Base-by-base conservation (phyloP, 169 alveolate genomes). In the Eimeria falciformis region DNA sequence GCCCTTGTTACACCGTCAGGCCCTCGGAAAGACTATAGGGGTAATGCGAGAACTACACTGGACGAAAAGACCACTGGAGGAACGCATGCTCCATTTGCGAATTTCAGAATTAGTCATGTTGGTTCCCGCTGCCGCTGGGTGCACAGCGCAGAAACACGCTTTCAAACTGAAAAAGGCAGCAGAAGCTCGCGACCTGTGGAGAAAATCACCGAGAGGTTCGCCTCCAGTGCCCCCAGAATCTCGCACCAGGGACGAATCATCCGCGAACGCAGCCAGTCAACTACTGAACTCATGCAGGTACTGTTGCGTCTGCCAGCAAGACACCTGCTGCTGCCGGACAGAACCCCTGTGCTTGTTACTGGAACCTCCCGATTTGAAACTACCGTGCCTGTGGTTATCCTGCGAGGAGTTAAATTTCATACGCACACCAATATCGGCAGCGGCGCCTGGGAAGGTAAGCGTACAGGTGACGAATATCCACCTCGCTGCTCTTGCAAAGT, bases 141-240 rank as follows among this genome's bases (percentile, higher is more conserved):
- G 65, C 65, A 53, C 65, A 3, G n/a, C 65, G 25, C 65, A 53
- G 65, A 53, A 53, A 53, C 65, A 53, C 65, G 65, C 65, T 53
- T 3, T 21, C 17, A 21, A 53, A 53, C 17, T 53, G 65, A 53
- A 53, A 53, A 53, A 53, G 17, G 25, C n/a, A 17, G 65, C 65
- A 1, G 65, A 21, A 17, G 17, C 17, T 53, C 65, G 65, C 65
- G 65, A 21, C n/a, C 65, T 53, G 17, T 12, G 65, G 25, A 21
- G 65, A 21, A 12, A 53, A 3, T 21, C 25, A 21, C 25, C 25
- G 65, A 21, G 17, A 3, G 65, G n/a, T 53, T 53, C 3, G 65
- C 25, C 65, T 17, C 65, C 65, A 1, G 65, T 21, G 17, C 17
- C 65, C 17, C 65, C 65, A 21, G n/a, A 21, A 53, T 1, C 65